phyloP scores from a whole-genome alignment of 2,329 filamentous ascomycete genomes.

The Cordyceps javanica region DNA sequence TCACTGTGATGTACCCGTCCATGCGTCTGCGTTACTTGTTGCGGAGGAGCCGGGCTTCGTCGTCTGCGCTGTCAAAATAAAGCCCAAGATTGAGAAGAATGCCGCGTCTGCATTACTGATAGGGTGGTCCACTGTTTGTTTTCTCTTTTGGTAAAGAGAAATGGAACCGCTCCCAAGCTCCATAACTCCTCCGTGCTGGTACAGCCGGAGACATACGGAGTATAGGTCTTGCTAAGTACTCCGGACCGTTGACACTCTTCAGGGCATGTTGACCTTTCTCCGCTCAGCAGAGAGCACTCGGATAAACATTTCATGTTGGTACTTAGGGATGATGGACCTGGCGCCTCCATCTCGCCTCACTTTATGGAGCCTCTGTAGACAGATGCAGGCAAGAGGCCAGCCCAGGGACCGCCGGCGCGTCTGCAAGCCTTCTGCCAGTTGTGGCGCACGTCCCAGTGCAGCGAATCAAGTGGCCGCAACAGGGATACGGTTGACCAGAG shows the following conservation, averaged over 20 bases:
- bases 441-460: constrained; percentile 1
- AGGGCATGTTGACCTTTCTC: too few relatives aligned
- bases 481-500: neutral
- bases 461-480: constrained; percentile 6
- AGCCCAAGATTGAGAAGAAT: neutral
- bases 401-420: neutral
- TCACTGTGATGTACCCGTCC: neutral
- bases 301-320: neutral
- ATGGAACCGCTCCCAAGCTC: too few relatives aligned
- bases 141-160: neutral
- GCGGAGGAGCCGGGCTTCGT: neutral
- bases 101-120: neutral
- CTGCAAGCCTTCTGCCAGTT: neutral
- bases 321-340: neutral
- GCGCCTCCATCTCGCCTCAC: constrained; percentile 6
- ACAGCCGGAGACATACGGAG: too few relatives aligned
- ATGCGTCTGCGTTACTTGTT: neutral
- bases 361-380: neutral
- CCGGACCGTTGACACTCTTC: too few relatives aligned
- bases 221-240: too few relatives aligned
- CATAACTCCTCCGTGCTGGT: too few relatives aligned
- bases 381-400: neutral
- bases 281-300: neutral
- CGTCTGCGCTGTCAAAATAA: neutral
- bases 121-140: neutral